Evolutionary conservation across 2,329 filamentous ascomycete genomes (phyloP), one percentile per base, ranked within the genome.

Genomic region (Fonsecaea multimorphosa): DNA sequence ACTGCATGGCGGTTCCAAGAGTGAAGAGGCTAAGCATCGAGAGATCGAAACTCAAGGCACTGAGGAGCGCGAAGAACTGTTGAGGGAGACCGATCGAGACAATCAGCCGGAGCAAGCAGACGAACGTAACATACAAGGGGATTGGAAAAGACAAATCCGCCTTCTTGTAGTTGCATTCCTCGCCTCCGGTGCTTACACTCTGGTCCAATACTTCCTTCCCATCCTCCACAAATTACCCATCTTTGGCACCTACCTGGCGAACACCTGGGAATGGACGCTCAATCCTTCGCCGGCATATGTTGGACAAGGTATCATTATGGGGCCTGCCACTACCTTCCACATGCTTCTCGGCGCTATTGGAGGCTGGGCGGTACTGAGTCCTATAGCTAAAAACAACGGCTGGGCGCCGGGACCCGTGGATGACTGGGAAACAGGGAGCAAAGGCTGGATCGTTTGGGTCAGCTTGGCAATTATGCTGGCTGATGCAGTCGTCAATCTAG

Each of bases 381-480:
- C 95, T 0, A 78, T 98, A 7, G 93, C 95, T 3, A 97, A 97
- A 76, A 80, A 83, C 63, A 87, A 86, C 72, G 92, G 91, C 2
- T 99, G 95, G 95, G 95, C 95, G 9, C 91, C 93, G 2, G 95
- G 93, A 0, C 84, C 88, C 1, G 92, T 97, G 0, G 85, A 87
- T 62, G 91, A 96, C 76, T 99, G 95, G 95, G 91, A 94, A 65
- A 87, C 84, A 16, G 95, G 95, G 9, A 97, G 92, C 76, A 97
- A 98, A 79, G 95, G 94, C 44, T 99, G 95, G 95, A 98, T 99
- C 66, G 92, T 99, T 0, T 99, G 95, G 95, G 84, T 96, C 1
- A 97, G 92, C 36, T 81, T 99, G 32, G 92, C 95, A 2, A 97
- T 99, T 71, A 99, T 99, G 95, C 84, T 99, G 29, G 91, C 92